These are phyloP conservation scores for Glomus cerebriforme DNA, from an alignment of 192 early-diverging fungal genomes.

Conservation along the genomic window DNA sequence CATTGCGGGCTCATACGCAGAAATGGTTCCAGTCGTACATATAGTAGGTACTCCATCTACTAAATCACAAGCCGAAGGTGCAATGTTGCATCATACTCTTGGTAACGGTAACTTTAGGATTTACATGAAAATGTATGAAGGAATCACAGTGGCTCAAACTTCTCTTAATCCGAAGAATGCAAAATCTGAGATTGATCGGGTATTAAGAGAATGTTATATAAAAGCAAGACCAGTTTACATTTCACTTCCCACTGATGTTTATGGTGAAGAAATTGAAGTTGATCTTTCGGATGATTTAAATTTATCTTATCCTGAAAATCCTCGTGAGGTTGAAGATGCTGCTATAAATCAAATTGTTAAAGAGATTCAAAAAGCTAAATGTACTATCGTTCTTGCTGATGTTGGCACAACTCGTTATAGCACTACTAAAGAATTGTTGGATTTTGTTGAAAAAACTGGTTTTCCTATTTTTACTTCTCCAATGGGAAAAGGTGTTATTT, in stretches of 20 bases:
- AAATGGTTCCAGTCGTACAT: conserved; percentile 55
- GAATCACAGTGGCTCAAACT: conserved; percentile 46
- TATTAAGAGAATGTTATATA: conserved; percentile 37
- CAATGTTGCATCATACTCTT: conserved; percentile 52
- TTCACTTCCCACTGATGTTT: conserved; percentile 48
- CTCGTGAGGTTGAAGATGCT: conserved; percentile 33
- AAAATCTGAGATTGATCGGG: conserved; percentile 45
- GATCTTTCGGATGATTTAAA: conserved; percentile 33
- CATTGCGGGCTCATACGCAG: conserved; percentile 50
- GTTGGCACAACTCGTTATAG: conserved; percentile 45
- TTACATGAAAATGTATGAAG: conserved; percentile 45
- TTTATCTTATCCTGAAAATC: conserved; percentile 35
- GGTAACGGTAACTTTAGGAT: conserved; percentile 56
- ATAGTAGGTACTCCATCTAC: conserved; percentile 54
- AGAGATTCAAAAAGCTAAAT: conserved; percentile 38
- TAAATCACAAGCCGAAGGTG: conserved; percentile 47
- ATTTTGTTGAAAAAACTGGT: conserved; percentile 40
- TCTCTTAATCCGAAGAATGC: conserved; percentile 39
- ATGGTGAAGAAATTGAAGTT: conserved; percentile 34
- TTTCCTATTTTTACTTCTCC: conserved; percentile 48
- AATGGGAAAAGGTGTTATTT: conserved; percentile 50
- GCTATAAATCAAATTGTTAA: conserved; percentile 39
- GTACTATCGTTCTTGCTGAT: conserved; percentile 50
- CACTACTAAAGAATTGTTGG: conserved; percentile 34
- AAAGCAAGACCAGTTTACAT: conserved; percentile 46